phyloP scores from a whole-genome alignment of 1,139 yeast genomes.

The Casaregolazyma suthepensis region DNA sequence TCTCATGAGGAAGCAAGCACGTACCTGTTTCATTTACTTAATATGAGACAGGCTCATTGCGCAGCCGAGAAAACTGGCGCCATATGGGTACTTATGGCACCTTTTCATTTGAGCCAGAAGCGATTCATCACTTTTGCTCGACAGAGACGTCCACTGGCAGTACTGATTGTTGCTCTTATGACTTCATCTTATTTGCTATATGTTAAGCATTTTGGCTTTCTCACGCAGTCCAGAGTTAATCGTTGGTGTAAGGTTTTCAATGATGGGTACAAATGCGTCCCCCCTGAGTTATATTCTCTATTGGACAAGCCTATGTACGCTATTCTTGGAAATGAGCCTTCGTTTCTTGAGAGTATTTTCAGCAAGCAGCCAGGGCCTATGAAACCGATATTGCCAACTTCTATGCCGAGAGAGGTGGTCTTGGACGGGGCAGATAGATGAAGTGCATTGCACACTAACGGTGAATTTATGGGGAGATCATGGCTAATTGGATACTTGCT shows the following conservation, averaged over 20 bases:
- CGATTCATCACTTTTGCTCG: not conserved
- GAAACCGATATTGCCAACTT: no score
- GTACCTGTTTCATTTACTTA: not conserved
- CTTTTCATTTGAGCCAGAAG: not conserved
- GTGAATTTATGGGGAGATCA: no score
- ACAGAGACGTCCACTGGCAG: not conserved
- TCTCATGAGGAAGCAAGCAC: slow-evolving; percentile 1
- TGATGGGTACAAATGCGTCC: slow-evolving; percentile 1
- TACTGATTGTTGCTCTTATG: slow-evolving; percentile 2
- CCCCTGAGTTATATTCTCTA: not conserved
- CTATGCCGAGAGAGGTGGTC: no score
- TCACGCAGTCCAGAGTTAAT: not conserved
- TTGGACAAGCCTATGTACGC: not conserved
- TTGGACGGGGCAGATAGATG: no score
- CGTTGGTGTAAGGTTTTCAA: not conserved
- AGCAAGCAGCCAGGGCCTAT: not conserved
- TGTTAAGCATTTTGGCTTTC: not conserved
- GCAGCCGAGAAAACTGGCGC: not conserved
- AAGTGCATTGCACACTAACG: no score
- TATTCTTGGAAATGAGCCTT: not conserved
- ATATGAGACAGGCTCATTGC: not conserved
- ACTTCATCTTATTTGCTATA: not conserved
- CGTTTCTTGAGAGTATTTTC: not conserved
- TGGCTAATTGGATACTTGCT: no score
- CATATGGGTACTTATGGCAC: not conserved